Conservation (phyloP, 257 asterid species). For the Leonotis leonurus region DNA sequence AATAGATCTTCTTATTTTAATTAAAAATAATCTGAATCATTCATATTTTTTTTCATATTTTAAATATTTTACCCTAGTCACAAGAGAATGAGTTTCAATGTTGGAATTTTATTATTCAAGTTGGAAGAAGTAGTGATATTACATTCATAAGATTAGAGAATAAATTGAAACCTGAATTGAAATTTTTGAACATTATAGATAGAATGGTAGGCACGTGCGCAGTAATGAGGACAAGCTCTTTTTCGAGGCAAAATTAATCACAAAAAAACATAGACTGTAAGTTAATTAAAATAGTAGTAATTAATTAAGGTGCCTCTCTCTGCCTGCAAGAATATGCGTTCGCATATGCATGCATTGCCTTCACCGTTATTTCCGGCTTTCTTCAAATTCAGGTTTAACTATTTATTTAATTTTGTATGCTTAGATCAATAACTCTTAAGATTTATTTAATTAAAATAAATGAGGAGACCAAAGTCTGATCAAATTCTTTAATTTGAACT, state of each 20-base stretch:
- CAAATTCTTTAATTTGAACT: constrained; percentile 40
- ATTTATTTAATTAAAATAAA: no score
- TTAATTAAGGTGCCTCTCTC: no score
- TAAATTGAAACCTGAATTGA: no score
- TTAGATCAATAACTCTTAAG: constrained; percentile 2
- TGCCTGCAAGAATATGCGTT: constrained; percentile 11
- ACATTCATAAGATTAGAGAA: neutral
- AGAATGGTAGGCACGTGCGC: constrained; percentile 31
- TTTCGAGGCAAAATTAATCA: constrained; percentile 34
- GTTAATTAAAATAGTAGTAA: no score
- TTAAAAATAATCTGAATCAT: no score
- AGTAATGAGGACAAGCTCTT: constrained; percentile 27
- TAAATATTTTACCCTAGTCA: no score
- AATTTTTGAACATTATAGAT: no score
- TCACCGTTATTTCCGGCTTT: constrained; percentile 33
- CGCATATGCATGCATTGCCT: constrained; percentile 34
- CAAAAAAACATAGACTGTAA: neutral
- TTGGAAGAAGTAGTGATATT: no score
- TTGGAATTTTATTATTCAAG: no score
- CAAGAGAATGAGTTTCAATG: no score
- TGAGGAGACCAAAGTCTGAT: constrained; percentile 10
- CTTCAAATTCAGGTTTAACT: constrained; percentile 19
- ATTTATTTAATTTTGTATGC: neutral
- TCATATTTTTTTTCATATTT: no score
- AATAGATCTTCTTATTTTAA: no score